Evolutionary conservation across 75 land plant species (phyloP), one percentile per base, ranked within the genome.

Genomic region (Sequoiadendron giganteum): DNA sequence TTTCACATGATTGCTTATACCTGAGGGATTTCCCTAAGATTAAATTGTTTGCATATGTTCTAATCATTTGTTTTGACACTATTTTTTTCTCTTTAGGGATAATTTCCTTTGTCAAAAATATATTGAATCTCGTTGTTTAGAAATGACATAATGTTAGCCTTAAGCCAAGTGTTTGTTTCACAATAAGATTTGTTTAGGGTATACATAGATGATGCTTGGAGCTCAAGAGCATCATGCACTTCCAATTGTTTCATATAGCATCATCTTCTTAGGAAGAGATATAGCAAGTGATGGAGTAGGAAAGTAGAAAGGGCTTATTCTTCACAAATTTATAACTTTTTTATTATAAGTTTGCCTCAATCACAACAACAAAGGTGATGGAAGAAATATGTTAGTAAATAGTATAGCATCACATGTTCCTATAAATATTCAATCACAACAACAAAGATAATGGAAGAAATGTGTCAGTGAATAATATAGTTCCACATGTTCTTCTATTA

Each of bases 1-100:
- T 94, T 96, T 86, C 97, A 96, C 88, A 70, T 92, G 87, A 75
- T 91, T 45, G 93, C 90, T 14, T 95, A 89, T 89, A 90, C 92
- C n/a, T n/a, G 86, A 89, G 83, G 42, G 92, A 91, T 34, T 84
- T 93, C 87, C 82, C 91, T 11, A 83, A 84, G 92, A 28, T 19
- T 14, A 36, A 81, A 9, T 38, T 83, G 19, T 79, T 43, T 38
- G 0, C 87, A 47, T 96, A 95, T 89, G 87, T 82, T 10, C 40
- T 70, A 10, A 88, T 97, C 45, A 87, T 95, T 25, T 82, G 86
- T 4, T 54, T 94, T 28, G 96, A 97, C 3, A 40, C 92, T 11
- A 61, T 89, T 25, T 87, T 96, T 85, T 95, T 86, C 2, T 86
- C 93, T 6, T 87, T 90, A 5, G 99, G 97, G 49, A 96, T 95